Base-by-base conservation (phyloP, 805 yeast genomes). In the Kuraishia piskuri region DNA sequence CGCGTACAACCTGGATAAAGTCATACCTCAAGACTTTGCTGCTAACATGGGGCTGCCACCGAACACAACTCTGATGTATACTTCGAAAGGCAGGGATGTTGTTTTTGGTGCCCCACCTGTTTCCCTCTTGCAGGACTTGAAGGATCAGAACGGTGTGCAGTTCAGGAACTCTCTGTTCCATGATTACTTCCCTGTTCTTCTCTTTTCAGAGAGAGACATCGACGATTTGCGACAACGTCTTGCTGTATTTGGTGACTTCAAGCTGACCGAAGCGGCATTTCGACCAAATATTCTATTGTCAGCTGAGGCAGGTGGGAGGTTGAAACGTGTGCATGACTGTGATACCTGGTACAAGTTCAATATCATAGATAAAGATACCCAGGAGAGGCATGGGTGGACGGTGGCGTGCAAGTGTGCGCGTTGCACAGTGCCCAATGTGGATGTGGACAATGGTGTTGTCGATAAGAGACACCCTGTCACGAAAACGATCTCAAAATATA, bases 161-260 rank as follows among this genome's bases (percentile, higher is more conserved):
- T 55, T 58, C n/a, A 55, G 61, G 45, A 40, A 40, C 9, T 63
- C 70, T 1, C 50, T 58, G 22, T 66, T 66, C 50, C 71, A 67
- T 48, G 70, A 65, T 50, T 66, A 66, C 46, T 67, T 56, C 51
- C 70, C 71, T 1, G 37, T 65, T 22, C 48, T 67, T 24, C 49
- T 66, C 54, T 55, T 62, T 45, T 60, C 65, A 3, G 54, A 55
- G 24, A 65, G 58, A 46, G 63, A 64, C 22, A 49, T 58, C 31
- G 57, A 53, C 6, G 55, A 52, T 26, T 49, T 65, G 24, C 56
- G 57, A 40, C 45, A 8, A 52, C 53, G 21, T 22, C 62, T 3
- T 36, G 57, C 54, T 6, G 59, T 56, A 2, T 56, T 26, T 36
- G 52, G 2, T 17, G 46, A 40, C 2, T 22, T 52, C 5, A 57